A percentile compares a stretch with the other conserved stretches of the same genome.
These are phyloP conservation scores for Chaetomium strumarium DNA, from an alignment of 2,329 filamentous ascomycete species.

Conservation along the genomic window DNA sequence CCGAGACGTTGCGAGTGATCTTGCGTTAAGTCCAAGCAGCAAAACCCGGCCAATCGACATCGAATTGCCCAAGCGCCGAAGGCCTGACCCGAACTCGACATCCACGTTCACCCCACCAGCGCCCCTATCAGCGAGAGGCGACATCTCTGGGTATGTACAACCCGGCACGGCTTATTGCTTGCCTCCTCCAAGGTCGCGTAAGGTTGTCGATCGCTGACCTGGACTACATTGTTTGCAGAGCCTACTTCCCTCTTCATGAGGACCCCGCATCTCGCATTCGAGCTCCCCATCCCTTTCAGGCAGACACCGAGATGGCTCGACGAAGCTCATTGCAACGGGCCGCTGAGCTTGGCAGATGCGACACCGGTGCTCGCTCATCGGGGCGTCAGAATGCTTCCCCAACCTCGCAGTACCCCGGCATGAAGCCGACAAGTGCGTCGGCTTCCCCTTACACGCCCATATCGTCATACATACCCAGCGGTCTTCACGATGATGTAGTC, in stretches of 20 bases:
- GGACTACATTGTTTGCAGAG: constrained; percentile 35
- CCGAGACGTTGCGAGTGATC: neutral
- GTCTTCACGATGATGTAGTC: constrained; percentile 38
- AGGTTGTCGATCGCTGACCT: neutral
- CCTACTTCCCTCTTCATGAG: constrained; percentile 57
- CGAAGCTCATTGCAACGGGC: constrained; percentile 32
- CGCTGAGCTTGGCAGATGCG: constrained; percentile 25
- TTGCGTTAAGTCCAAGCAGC: constrained; percentile 24
- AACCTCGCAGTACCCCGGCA: constrained; percentile 10
- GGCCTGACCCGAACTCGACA: constrained; percentile 27
- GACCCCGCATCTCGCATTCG: constrained; percentile 43
- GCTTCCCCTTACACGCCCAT: constrained; percentile 37
- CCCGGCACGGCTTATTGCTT: neutral
- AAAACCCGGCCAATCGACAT: constrained; percentile 49
- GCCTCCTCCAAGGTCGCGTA: neutral
- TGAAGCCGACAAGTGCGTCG: constrained; percentile 27
- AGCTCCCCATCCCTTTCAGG: constrained; percentile 47
- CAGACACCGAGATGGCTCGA: constrained; percentile 36
- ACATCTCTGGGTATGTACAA: constrained; percentile 49
- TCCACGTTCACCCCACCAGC: constrained; percentile 40
- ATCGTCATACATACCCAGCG: constrained; percentile 46
- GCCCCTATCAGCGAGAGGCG: constrained; percentile 52
- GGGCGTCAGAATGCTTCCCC: neutral
- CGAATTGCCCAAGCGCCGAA: constrained; percentile 41
- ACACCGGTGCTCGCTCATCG: neutral